These are phyloP conservation scores for Vicia sativa DNA, from an alignment of 306 rosid species.

Conservation along the genomic window DNA sequence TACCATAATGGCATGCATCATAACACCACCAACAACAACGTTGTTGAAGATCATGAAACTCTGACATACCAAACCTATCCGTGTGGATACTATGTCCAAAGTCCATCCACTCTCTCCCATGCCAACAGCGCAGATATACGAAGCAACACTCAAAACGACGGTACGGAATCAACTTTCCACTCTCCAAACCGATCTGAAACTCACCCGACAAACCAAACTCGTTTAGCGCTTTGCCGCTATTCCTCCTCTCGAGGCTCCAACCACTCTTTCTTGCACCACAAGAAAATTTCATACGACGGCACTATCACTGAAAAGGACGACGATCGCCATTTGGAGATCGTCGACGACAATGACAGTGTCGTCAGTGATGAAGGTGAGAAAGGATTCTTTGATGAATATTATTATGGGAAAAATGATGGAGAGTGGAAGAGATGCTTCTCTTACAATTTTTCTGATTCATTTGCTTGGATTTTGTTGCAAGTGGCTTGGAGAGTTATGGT, in stretches of 20 bases:
- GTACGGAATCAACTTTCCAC: conserved; percentile 55
- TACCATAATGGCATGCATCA: conserved; percentile 40
- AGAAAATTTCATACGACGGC: conserved; percentile 62
- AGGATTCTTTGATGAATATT: conserved; percentile 39
- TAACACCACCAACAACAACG: conserved; percentile 43
- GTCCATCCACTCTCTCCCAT: conserved; percentile 82
- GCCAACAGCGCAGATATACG: conserved; percentile 57
- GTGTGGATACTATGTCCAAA: conserved; percentile 74
- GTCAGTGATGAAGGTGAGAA: conserved; percentile 34
- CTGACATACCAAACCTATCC: conserved; percentile 60
- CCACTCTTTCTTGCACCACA: conserved; percentile 61
- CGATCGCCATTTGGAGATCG: conserved; percentile 37
- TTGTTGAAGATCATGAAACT: conserved; percentile 66
- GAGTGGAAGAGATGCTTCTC: conserved; percentile 66
- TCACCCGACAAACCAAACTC: conserved; percentile 39
- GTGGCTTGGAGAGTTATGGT: conserved; percentile 69
- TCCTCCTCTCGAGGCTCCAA: conserved; percentile 74
- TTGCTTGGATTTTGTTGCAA: conserved; percentile 77
- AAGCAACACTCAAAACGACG: conserved; percentile 50
- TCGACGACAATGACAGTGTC: not conserved
- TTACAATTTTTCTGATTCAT: conserved; percentile 58
- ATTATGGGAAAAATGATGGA: conserved; percentile 45
- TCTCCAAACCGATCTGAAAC: conserved; percentile 47
- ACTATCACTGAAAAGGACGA: conserved; percentile 48
- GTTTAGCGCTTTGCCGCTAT: conserved; percentile 59